phyloP scores from a whole-genome alignment of 345 rosid species.

The Eucalyptus urophylla region DNA sequence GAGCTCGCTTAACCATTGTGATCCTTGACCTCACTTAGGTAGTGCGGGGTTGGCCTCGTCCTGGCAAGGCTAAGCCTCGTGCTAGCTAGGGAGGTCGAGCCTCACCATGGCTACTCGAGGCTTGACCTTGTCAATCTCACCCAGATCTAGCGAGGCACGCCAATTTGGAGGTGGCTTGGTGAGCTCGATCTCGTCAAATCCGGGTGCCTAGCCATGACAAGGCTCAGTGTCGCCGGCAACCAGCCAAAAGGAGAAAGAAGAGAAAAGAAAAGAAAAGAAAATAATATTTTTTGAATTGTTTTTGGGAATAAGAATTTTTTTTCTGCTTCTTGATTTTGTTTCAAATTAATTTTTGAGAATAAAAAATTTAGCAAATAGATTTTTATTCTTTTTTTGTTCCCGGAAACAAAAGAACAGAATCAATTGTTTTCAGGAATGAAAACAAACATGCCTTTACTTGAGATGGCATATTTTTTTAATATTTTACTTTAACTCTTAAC shows the following conservation, averaged over 20 bases:
- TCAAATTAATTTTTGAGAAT: rapidly evolving
- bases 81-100: rapidly evolving
- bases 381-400: rapidly evolving
- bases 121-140: rapidly evolving
- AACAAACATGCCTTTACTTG: no score
- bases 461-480: no score
- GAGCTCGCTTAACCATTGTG: rapidly evolving
- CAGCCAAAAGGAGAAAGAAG: rapidly evolving
- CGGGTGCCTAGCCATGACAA: rapidly evolving
- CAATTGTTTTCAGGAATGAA: rapidly evolving
- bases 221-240: rapidly evolving
- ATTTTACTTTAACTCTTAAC: no score
- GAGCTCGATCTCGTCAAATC: rapidly evolving
- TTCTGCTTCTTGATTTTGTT: rapidly evolving
- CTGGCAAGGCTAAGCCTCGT: rapidly evolving
- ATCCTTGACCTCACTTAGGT: no score
- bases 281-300: rapidly evolving
- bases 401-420: rapidly evolving
- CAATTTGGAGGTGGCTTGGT: rapidly evolving
- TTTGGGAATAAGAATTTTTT: rapidly evolving
- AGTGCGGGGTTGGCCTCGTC: rapidly evolving
- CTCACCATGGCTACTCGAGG: no score
- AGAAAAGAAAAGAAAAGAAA: no score
- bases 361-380: rapidly evolving
- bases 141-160: rapidly evolving